Evolutionary conservation across 495 filamentous ascomycete genomes (phyloP).

Genomic region (Neurospora intermedia): DNA sequence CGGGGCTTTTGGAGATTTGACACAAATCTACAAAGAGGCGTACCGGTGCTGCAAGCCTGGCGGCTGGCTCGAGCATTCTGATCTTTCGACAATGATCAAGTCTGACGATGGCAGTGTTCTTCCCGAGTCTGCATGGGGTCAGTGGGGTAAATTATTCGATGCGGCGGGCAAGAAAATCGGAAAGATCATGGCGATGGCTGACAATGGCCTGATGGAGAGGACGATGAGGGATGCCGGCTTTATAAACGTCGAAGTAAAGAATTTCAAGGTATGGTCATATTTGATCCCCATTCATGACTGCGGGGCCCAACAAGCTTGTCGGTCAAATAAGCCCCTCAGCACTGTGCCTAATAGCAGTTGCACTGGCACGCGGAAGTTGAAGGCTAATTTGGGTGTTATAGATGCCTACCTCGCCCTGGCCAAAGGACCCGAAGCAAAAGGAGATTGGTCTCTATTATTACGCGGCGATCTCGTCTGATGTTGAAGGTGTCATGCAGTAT

Average conservation of each 20-base stretch:
- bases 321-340: neutral
- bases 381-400: slow-evolving; percentile 8
- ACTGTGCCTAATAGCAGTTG: neutral
- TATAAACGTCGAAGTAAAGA: slow-evolving; percentile 36
- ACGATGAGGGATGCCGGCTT: slow-evolving; percentile 45
- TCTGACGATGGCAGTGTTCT: slow-evolving; percentile 34
- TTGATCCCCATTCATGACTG: neutral
- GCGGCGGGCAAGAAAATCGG: slow-evolving; percentile 20
- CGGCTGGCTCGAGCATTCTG: slow-evolving; percentile 37
- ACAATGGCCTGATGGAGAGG: slow-evolving; percentile 24
- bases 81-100: slow-evolving; percentile 28
- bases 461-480: slow-evolving; percentile 29
- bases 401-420: slow-evolving; percentile 49
- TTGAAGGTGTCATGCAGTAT: slow-evolving; percentile 31
- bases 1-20: slow-evolving; percentile 44
- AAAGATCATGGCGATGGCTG: slow-evolving; percentile 24
- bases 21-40: slow-evolving; percentile 27
- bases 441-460: slow-evolving; percentile 36
- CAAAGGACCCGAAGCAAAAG: slow-evolving; percentile 42
- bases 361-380: neutral
- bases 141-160: neutral
- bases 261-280: slow-evolving; percentile 20
- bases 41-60: slow-evolving; percentile 16
- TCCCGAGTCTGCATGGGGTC: neutral
- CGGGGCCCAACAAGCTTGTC: neutral